Conservation (phyloP, 805 yeast species). For the Hanseniaspora pseudoguilliermondii region DNA sequence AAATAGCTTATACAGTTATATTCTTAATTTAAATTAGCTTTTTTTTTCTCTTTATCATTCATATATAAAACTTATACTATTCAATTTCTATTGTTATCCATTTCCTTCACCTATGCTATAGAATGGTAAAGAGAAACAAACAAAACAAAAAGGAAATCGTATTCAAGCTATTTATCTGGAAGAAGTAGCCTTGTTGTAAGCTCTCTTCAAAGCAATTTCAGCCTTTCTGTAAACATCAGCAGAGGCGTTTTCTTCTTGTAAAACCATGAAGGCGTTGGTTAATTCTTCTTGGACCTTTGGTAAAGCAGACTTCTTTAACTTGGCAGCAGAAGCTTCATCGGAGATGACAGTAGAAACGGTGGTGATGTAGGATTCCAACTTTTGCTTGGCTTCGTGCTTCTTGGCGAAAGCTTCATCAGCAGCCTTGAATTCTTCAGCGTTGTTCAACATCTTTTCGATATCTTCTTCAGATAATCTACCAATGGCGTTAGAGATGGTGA, state of each 20-base stretch:
- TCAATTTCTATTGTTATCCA: not conserved
- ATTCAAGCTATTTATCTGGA: slow-evolving; percentile 53
- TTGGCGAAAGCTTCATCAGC: slow-evolving; percentile 98
- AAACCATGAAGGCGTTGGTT: slow-evolving; percentile 95
- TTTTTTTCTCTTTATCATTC: not conserved
- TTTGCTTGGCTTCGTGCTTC: slow-evolving; percentile 98
- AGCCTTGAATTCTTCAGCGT: slow-evolving; percentile 98
- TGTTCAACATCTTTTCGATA: slow-evolving; percentile 95
- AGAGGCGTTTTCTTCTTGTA: slow-evolving; percentile 89
- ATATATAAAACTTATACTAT: not conserved
- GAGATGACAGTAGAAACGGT: slow-evolving; percentile 91
- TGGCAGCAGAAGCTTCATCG: slow-evolving; percentile 95
- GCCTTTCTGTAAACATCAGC: slow-evolving; percentile 99
- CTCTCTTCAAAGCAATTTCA: slow-evolving; percentile 97
- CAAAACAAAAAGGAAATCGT: slow-evolving; percentile 17
- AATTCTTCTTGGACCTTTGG: slow-evolving; percentile 95
- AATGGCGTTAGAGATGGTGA: slow-evolving; percentile 96
- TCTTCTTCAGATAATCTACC: slow-evolving; percentile 95
- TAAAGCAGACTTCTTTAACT: slow-evolving; percentile 93
- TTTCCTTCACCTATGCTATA: too few relatives aligned
- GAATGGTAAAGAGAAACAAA: too few relatives aligned
- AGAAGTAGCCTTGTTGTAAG: slow-evolving; percentile 98
- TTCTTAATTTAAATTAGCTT: not conserved
- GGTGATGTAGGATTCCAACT: slow-evolving; percentile 95
- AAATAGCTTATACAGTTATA: not conserved